Base-by-base conservation (phyloP, 306 rosid species). In the Quercus variabilis region DNA sequence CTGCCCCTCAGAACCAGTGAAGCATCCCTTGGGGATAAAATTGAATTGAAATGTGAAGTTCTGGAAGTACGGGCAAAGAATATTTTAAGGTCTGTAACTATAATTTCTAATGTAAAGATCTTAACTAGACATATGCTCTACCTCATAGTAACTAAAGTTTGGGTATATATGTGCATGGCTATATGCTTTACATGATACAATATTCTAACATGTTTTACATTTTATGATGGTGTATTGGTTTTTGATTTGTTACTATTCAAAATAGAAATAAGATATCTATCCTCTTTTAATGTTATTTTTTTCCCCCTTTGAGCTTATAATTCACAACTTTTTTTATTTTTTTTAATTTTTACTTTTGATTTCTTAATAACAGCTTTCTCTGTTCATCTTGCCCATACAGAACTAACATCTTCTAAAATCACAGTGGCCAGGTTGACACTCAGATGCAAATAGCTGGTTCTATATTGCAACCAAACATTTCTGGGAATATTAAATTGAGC, bases 371-470 rank as follows among this genome's bases (percentile, higher is more conserved):
- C 64, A 78, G 68, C 78, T 56, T 28, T 28, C 6, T 41, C 46
- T 33, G 54, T 79, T 60, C 52, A 51, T 69, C 75, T 60, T 18
- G 75, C 64, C 74, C 60, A 23, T 70, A 49, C 52, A 78, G 56
- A 76, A 59, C 79, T 80, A 28, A 77, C 73, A 56, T 55, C 73
- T 59, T 81, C 51, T 78, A 69, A 69, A 46, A 78, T 71, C 57
- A 60, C 91, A 94, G 98, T 82, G 98, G 96, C 76, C 98, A 92
- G 90, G 97, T 94, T 83, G 98, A 94, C 86, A 85, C 98, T 73
- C 96, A 92, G 83, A 78, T 94, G 90, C 97, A 94, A 88, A 92
- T 94, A 85, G 89, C 94, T 73, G 98, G 98, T 75, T 94, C 98
- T 7, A 90, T 94, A 74, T 87, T 92, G 87, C 92, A 92, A 91